Conservation (phyloP, 2,329 filamentous ascomycete species). For the Diaporthe eres region DNA sequence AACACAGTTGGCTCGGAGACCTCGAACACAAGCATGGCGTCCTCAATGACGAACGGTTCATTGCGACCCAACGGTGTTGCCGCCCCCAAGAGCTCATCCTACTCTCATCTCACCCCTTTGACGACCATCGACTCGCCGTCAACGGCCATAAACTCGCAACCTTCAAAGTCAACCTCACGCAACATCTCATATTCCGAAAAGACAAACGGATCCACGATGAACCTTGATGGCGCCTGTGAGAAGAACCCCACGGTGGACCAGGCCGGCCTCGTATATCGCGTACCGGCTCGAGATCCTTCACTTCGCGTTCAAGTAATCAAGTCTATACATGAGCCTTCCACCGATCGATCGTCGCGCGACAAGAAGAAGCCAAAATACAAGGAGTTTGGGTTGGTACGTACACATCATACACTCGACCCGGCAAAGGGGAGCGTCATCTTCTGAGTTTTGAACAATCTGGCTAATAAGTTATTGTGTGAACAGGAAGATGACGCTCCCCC, state of each 20-base stretch:
- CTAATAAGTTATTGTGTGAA: conserved; percentile 67
- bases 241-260: conserved; percentile 52
- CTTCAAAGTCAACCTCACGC: conserved; percentile 69
- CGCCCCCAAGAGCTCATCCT: conserved; percentile 54
- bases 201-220: conserved; percentile 50
- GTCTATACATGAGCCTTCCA: conserved; percentile 73
- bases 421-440: conserved; percentile 73
- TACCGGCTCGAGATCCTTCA: conserved; percentile 70
- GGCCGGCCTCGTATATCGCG: conserved; percentile 55
- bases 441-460: conserved; percentile 38
- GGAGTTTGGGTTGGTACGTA: conserved; percentile 78
- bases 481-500: conserved; percentile 85
- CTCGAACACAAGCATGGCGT: conserved; percentile 78
- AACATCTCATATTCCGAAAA: conserved; percentile 62
- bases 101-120: conserved; percentile 65
- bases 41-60: conserved; percentile 76
- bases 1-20: conserved; percentile 80
- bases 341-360: conserved; percentile 67
- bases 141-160: conserved; percentile 61
- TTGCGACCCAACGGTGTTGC: conserved; percentile 58
- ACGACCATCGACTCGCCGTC: conserved; percentile 68
- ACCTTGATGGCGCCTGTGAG: conserved; percentile 47
- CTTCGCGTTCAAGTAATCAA: conserved; percentile 68
- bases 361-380: conserved; percentile 72
- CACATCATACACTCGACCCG: conserved; percentile 55